Base-by-base conservation (phyloP, 2,329 filamentous ascomycete genomes). In the Cercospora sp. region DNA sequence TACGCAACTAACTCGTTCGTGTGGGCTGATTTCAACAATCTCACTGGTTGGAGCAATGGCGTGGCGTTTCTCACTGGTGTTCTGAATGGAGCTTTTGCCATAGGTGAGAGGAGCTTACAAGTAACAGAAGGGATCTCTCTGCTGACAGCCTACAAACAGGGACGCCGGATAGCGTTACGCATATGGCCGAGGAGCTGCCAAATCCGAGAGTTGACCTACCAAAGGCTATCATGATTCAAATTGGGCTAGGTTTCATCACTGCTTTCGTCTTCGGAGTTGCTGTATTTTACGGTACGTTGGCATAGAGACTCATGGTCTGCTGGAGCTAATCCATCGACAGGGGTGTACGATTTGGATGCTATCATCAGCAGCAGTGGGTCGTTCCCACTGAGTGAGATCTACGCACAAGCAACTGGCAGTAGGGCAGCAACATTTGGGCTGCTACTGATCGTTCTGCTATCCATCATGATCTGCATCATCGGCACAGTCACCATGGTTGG, bases 381-480 rank as follows among this genome's bases (percentile, higher is more conserved):
- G 2, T 85, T 84, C 70, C 83, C 83, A 8, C 76, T 85, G 1
- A 81, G 82, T 4, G 81, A 80, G 68, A 82, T 84, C 58, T 85
- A 85, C 43, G 73, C 72, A 26, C 84, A 85, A 73, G 83, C 83
- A 0, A 85, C 83, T 1, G 82, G 82, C 13, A 79, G 79, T 28
- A 73, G 71, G n/a, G 85, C 82, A 1, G 86, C 83, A 13, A 84
- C 85, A 0, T 84, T 89, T 45, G 86, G 86, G 3, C 79, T 89
- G 8, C 77, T 88, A n/a, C 82, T 88, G 70, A 84, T 89, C 67
- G 79, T 87, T 65, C 85, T 87, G 74, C 76, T 85, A 7, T 84
- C 84, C 18, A 82, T 82, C 28, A 71, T 84, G 65, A 81, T 84
- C 60, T 85, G 84, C 72, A 81, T 82, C 45, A 72, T 85, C 26